Evolutionary conservation across 1,284 basidiomycete genomes (phyloP).

Genomic region (Ceratobasidium sp.): DNA sequence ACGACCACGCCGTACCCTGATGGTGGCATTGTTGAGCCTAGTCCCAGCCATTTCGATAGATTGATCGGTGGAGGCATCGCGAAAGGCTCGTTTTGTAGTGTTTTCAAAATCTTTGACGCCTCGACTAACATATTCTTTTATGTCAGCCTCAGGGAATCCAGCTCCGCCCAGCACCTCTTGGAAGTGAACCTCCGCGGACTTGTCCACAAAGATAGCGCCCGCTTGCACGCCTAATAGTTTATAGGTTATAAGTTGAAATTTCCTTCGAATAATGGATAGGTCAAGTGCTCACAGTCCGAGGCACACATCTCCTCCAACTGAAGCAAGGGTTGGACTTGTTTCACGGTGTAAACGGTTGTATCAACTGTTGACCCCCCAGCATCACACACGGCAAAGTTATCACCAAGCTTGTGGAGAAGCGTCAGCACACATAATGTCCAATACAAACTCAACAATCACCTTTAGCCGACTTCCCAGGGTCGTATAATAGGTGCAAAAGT

Average conservation of each 20-base stretch:
- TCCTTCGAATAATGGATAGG: not conserved
- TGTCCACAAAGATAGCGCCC: slow-evolving; percentile 33
- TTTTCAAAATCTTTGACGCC: slow-evolving; percentile 35
- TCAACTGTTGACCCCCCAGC: slow-evolving; percentile 46
- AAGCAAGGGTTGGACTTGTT: slow-evolving; percentile 1
- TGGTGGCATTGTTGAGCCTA: not conserved
- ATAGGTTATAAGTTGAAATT: not conserved
- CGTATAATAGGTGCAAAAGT: slow-evolving; percentile 42
- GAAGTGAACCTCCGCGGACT: slow-evolving; percentile 12
- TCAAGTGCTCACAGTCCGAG: slow-evolving; percentile 28
- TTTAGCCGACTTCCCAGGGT: slow-evolving; percentile 7
- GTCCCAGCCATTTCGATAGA: slow-evolving; percentile 2
- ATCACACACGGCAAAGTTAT: slow-evolving; percentile 42
- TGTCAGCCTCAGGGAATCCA: not conserved
- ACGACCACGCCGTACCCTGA: slow-evolving; percentile 27
- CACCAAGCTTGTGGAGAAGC: not conserved
- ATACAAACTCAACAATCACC: not conserved
- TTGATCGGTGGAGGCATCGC: not conserved
- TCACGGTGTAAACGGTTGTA: slow-evolving; percentile 44
- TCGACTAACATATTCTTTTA: slow-evolving; percentile 11
- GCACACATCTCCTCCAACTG: slow-evolving; percentile 21
- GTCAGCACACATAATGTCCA: not conserved
- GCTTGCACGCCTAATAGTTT: slow-evolving; percentile 24
- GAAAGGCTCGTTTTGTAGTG: slow-evolving; percentile 20
- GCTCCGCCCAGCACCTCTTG: not conserved